A percentile compares a stretch with the other conserved stretches of the same genome.
These are phyloP conservation scores for Pseudoturritis turrita DNA, from an alignment of 345 rosid genomes.

Conservation along the genomic window DNA sequence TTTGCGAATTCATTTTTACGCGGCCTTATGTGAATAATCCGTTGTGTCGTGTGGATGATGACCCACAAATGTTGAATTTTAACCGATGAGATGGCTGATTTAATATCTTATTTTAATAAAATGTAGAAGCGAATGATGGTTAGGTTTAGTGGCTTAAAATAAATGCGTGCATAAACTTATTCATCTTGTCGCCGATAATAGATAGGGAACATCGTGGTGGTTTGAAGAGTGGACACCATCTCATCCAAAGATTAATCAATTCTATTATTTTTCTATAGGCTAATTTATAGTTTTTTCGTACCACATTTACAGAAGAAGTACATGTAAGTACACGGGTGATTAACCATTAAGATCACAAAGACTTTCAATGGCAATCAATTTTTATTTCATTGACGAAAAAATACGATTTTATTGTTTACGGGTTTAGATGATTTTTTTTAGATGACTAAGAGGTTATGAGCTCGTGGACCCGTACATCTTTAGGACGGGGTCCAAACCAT, in stretches of 20 bases:
- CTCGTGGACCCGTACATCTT: too few relatives aligned
- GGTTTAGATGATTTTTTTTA: too few relatives aligned
- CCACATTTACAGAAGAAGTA: slow-evolving; percentile 2
- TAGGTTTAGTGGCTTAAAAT: slow-evolving; percentile 22
- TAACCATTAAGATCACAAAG: slow-evolving; percentile 1
- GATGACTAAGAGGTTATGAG: too few relatives aligned
- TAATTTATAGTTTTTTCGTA: slow-evolving; percentile 10
- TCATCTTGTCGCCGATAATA: slow-evolving; percentile 17
- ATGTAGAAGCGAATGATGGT: slow-evolving; percentile 8
- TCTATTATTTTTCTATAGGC: neutral
- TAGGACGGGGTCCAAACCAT: too few relatives aligned
- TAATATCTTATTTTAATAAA: neutral
- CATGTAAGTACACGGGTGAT: neutral
- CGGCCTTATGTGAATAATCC: neutral
- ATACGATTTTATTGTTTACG: neutral
- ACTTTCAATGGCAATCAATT: neutral
- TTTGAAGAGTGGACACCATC: slow-evolving; percentile 34
- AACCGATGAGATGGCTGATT: neutral
- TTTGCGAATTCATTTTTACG: neutral
- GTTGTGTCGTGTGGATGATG: slow-evolving; percentile 1
- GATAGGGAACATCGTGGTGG: slow-evolving; percentile 23
- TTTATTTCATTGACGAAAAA: neutral
- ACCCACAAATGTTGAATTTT: neutral
- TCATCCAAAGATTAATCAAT: slow-evolving; percentile 11
- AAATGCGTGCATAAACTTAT: slow-evolving; percentile 16